These are phyloP conservation scores for Aspergillus tubingensis DNA, from an alignment of 2,329 filamentous ascomycete species.

Conservation along the genomic window DNA sequence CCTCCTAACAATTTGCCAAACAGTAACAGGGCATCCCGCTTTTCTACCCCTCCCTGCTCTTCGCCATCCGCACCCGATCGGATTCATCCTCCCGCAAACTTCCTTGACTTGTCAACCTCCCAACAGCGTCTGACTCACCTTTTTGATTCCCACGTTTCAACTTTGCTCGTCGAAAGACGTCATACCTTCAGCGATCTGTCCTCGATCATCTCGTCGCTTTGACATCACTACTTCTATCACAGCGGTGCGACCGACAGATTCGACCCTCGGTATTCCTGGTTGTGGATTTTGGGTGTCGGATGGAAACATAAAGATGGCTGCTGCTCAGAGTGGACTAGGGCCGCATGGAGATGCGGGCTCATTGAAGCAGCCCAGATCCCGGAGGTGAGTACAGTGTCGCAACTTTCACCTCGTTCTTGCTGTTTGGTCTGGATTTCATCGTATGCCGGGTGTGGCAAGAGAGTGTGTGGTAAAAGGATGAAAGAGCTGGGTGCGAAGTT, in stretches of 20 bases:
- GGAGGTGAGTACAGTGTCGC: constrained; percentile 53
- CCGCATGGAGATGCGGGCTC: constrained; percentile 57
- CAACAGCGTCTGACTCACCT: constrained; percentile 23
- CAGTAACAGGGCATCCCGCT: constrained; percentile 11
- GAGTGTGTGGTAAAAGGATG: background rate
- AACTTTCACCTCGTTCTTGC: background rate
- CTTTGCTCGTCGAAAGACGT: constrained; percentile 14
- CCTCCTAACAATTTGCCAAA: constrained; percentile 11
- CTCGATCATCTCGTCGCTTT: constrained; percentile 7
- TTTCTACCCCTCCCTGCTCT: constrained; percentile 13
- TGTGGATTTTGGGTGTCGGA: constrained; percentile 29
- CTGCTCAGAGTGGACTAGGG: constrained; percentile 50
- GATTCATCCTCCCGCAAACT: constrained; percentile 36
- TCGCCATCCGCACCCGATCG: constrained; percentile 25
- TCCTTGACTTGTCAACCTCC: constrained; percentile 39
- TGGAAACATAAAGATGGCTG: constrained; percentile 46
- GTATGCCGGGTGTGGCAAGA: background rate
- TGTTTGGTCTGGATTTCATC: background rate
- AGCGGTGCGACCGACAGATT: constrained; percentile 6
- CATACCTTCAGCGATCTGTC: constrained; percentile 8
- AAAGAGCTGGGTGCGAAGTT: background rate
- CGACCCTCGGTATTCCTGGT: constrained; percentile 11
- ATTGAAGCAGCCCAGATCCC: constrained; percentile 59
- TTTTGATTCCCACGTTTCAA: constrained; percentile 12
- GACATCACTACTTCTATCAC: background rate